Conservation (phyloP, 768 basidiomycete species). For the Lactarius trivialis region DNA sequence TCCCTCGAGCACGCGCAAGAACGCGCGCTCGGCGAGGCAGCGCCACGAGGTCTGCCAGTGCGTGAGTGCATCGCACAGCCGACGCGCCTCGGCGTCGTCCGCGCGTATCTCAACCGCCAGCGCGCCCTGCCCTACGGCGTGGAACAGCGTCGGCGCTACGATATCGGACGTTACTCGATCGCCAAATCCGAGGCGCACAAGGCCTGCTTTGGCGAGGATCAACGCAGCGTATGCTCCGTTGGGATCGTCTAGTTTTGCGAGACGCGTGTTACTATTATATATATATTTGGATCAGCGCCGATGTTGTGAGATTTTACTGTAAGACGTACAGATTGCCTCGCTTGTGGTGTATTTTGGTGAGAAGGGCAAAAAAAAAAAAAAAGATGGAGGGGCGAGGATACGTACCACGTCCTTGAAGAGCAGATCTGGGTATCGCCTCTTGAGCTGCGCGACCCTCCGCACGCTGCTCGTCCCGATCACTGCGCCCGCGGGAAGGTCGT, state of each 20-base stretch:
- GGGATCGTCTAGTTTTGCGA: constrained; percentile 83
- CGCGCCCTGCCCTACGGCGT: constrained; percentile 94
- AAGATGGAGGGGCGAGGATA: constrained; percentile 22
- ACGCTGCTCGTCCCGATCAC: constrained; percentile 97
- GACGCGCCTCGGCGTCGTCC: constrained; percentile 52
- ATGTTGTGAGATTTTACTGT: neutral
- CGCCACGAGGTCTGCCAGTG: constrained; percentile 74
- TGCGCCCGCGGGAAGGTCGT: constrained; percentile 80
- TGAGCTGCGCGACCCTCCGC: constrained; percentile 84
- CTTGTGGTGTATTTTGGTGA: constrained; percentile 32
- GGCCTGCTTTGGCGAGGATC: constrained; percentile 89
- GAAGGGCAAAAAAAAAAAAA: neutral
- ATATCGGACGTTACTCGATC: constrained; percentile 73
- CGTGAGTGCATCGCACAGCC: constrained; percentile 59
- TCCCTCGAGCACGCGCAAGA: constrained; percentile 86
- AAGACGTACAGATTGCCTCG: constrained; percentile 77
- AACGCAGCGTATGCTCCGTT: constrained; percentile 78
- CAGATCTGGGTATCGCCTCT: constrained; percentile 66
- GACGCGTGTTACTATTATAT: constrained; percentile 68
- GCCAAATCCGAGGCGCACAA: constrained; percentile 70
- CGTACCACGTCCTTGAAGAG: constrained; percentile 85
- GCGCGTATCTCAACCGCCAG: constrained; percentile 79
- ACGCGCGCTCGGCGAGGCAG: constrained; percentile 80
- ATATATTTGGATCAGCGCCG: neutral
- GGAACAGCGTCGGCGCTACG: constrained; percentile 64